Base-by-base conservation (phyloP, 169 alveolate genomes). In the Neospora caninum region DNA sequence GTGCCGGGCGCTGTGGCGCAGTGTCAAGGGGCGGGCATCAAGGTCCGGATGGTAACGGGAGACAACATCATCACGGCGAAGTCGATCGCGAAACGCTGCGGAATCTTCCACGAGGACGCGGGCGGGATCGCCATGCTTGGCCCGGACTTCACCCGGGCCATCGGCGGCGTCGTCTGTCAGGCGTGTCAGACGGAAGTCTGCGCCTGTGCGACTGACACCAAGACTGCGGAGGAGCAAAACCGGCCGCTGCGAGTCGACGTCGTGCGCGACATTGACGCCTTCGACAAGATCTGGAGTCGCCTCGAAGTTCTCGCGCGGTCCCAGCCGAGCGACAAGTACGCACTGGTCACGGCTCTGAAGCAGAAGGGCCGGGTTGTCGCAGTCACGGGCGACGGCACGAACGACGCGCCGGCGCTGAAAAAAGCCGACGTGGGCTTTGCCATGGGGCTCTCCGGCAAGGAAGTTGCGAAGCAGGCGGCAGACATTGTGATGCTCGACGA, bases 391-490 rank as follows among this genome's bases (percentile, higher is more conserved):
- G 99, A 98, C 96, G 99, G 99, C 58, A 97, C 99, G 43, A 98
- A 98, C 96, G 99, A 98, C 96, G 99, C 98, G 42, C 99, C 99
- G 80, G 99, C 99, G 78, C 96, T 98, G 82, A 97, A 97, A 92
- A 98, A 98, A 96, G 99, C 99, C 38, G 98, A 98, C 96, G 98
- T 98, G 36, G 99, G 99, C 49, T 96, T 98, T 95, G 99, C 99
- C 82, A 98, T 98, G 99, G 99, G 99, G 78, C 96, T 97, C 4
- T 96, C 98, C 54, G 99, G 97, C 64, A 95, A 96, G 29, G 99
- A 98, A 73, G 98, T 98, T 70, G 99, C 99, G 38, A 98, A 98
- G 96, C 98, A 98, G 54, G 99, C 98, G 22, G 97, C 99, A 43
- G 99, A 97, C 93, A 98, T 98, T 69, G 97, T 98, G 29, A 95